Conservation (phyloP, 75 land plant genomes). For the Chamaecyparis obtusa region DNA sequence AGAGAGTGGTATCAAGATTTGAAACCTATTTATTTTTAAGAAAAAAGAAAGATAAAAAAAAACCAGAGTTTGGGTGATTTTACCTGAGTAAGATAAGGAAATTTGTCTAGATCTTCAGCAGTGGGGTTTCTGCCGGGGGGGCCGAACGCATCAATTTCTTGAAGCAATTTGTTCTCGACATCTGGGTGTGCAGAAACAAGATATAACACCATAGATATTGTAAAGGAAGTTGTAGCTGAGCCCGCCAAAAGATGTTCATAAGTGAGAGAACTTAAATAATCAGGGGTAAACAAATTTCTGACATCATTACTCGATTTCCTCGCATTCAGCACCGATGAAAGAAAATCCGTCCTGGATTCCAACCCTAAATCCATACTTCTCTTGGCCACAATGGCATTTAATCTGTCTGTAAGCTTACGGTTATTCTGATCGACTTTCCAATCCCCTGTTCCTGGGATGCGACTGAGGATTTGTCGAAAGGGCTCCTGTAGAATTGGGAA, state of each 20-base stretch:
- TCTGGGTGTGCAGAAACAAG: constrained; percentile 52
- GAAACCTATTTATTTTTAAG: neutral
- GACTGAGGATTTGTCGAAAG: constrained; percentile 39
- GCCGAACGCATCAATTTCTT: constrained; percentile 63
- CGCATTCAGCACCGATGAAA: constrained; percentile 54
- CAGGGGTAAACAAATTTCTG: constrained; percentile 42
- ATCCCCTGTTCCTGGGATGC: constrained; percentile 63
- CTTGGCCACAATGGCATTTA: constrained; percentile 49
- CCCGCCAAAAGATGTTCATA: constrained; percentile 77
- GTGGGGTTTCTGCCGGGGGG: constrained; percentile 34
- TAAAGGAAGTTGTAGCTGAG: constrained; percentile 64
- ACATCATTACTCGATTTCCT: constrained; percentile 21
- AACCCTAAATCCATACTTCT: constrained; percentile 29
- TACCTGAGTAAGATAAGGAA: constrained; percentile 75
- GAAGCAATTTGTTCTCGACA: constrained; percentile 62
- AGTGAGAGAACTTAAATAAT: constrained; percentile 59
- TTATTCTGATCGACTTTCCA: constrained; percentile 40
- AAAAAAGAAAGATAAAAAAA: no score
- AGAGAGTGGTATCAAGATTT: no score
- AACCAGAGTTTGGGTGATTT: neutral
- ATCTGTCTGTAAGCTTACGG: constrained; percentile 24
- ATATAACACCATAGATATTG: constrained; percentile 46
- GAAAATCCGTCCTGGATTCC: constrained; percentile 41
- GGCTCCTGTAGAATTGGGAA: constrained; percentile 67
- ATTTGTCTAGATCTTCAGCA: constrained; percentile 62